Base-by-base conservation (phyloP, 805 yeast genomes). In the Metschnikowia hibisci region DNA sequence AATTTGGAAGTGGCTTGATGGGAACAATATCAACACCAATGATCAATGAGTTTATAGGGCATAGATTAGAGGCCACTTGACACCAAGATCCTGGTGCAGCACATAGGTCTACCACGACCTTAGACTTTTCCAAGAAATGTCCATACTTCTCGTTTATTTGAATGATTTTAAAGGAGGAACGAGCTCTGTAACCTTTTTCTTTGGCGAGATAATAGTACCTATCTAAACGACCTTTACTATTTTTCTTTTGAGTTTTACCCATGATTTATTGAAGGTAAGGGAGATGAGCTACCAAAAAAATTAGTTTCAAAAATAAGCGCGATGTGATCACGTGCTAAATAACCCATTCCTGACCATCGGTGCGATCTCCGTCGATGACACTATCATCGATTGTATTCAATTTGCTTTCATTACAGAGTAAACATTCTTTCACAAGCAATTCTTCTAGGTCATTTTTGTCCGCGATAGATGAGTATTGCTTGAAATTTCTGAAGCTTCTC, bases 71-170 rank as follows among this genome's bases (percentile, higher is more conserved):
- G 0, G 99, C 99, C 34, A 93, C 98, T 71, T 93, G 99, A 77
- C 99, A 93, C 99, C 99, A 93, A 3, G 97, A 88, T 44, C 99
- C 99, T 32, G 98, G 98, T 9, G 99, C 99, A 42, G 98, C 98
- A 82, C 99, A 93, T 56, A 93, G 74, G 77, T 93, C 99, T 41
- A 93, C 87, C 34, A 93, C 96, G 33, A 93, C 98, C 64, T 88
- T 93, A 14, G 96, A 87, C 61, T 87, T 86, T 56, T 90, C 96
- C 41, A 90, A 69, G 63, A 93, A 93, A 66, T 90, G 96, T 28
- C 97, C 97, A 73, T 81, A 93, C 63, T 93, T 93, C 62, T 93
- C 96, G 69, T 93, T 93, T 48, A 93, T 87, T 65, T 93, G 99
- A 47, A 93, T 76, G 55, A 93, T 43, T 64, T 93, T 93, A 71